Conservation (phyloP, 352 stramenopile genomes). For the Globisporangium barbulae region DNA sequence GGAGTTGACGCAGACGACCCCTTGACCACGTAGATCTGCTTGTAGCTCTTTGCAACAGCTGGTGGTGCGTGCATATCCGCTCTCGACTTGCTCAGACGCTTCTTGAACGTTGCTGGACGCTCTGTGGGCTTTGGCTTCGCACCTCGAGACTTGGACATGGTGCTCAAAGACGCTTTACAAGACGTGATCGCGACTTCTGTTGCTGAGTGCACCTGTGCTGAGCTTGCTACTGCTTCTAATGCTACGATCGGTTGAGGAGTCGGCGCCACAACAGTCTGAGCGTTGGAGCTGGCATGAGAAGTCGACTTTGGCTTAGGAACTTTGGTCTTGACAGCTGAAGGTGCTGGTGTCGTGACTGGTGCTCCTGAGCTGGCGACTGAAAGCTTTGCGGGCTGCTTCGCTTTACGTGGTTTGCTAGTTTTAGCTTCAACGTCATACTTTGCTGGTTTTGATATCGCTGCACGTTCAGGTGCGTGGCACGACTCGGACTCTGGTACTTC, state of each 20-base stretch:
- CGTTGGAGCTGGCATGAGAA: not conserved
- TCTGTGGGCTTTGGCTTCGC: not conserved
- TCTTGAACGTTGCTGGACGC: not conserved
- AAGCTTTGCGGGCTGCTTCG: not conserved
- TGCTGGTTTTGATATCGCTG: not conserved
- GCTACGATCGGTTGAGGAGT: not conserved
- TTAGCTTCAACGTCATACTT: not conserved
- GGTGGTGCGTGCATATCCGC: not conserved
- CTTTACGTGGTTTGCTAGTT: not conserved
- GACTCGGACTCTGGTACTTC: not conserved
- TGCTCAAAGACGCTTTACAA: slow-evolving; percentile 1
- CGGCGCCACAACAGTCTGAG: not conserved
- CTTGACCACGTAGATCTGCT: slow-evolving; percentile 35
- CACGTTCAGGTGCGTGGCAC: not conserved
- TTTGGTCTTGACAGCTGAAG: not conserved
- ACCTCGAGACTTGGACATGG: not conserved
- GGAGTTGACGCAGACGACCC: not conserved
- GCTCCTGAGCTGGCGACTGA: not conserved
- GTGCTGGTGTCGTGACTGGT: not conserved
- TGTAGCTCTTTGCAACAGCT: slow-evolving; percentile 15
- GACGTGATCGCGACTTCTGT: not conserved
- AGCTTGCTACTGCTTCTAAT: not conserved
- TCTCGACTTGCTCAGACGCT: slow-evolving; percentile 15
- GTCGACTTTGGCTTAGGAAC: not conserved
- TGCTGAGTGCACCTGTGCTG: not conserved